A percentile compares a stretch with the other conserved stretches of the same genome.
Evolutionary conservation across 1,139 yeast species (phyloP).

Genomic region (Candida tetrigidarum): DNA sequence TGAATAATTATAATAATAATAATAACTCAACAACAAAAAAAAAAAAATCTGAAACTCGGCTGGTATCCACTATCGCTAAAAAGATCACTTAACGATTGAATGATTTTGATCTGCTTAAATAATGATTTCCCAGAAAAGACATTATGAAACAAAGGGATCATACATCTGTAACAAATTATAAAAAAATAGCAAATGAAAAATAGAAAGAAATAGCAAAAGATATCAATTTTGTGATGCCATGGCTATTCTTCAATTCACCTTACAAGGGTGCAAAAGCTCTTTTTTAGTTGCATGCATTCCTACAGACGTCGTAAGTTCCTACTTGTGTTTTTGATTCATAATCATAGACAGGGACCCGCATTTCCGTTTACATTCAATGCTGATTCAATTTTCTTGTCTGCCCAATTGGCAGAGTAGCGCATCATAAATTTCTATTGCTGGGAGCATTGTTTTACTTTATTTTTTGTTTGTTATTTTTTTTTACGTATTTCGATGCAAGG

Average conservation of each 20-base stretch:
- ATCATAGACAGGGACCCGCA: neutral
- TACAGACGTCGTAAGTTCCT: neutral
- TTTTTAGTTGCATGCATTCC: neutral
- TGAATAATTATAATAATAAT: too few relatives aligned
- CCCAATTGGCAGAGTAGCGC: neutral
- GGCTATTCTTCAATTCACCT: too few relatives aligned
- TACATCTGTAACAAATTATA: neutral
- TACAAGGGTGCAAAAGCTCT: neutral
- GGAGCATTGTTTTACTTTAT: too few relatives aligned
- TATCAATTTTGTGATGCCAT: conserved; percentile 4
- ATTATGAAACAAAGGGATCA: neutral
- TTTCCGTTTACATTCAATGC: neutral
- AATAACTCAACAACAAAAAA: neutral
- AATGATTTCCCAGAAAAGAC: conserved; percentile 1
- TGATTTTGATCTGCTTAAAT: neutral
- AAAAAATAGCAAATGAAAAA: too few relatives aligned
- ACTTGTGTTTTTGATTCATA: neutral
- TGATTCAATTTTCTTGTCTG: neutral
- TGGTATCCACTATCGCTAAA: neutral
- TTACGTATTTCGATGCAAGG: too few relatives aligned
- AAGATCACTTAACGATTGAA: neutral
- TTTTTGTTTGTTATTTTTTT: neutral
- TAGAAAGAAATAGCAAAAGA: too few relatives aligned
- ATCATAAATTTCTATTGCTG: too few relatives aligned
- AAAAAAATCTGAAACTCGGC: neutral